Base-by-base conservation (phyloP, 352 stramenopile species). In the Globisporangium carolinianum region DNA sequence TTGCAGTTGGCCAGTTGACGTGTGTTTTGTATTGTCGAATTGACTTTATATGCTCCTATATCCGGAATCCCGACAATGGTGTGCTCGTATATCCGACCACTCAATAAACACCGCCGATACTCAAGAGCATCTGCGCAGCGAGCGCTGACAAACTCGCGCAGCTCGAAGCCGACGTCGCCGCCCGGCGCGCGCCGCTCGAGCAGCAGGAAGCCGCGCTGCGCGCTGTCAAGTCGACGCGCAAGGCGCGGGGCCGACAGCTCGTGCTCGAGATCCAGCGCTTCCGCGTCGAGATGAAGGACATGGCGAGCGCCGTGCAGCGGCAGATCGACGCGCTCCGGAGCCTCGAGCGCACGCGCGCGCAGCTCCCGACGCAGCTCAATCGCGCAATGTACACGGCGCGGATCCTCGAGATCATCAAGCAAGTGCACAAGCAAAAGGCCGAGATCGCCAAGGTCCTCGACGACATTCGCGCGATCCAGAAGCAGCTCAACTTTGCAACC, bases 371-470 rank as follows among this genome's bases (percentile, higher is more conserved):
- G 39, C 66, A 81, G 42, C 55, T 76, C 66, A 81, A 88, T 57
- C 83, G 87, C 43, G 86, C 72, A 62, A 82, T 87, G 61, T 96
- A 96, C 71, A 95, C 79, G 35, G 77, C 80, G 37, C 83, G 87
- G 2, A 95, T 96, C 61, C 87, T 95, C 75, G 87, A 95, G 61
- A 95, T 96, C 60, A 96, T 92, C 71, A 91, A 91, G 61, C 78
- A 91, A 43, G 83, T 95, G 35, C 76, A 90, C 62, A 95, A 95
- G 68, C 86, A 96, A 55, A 96, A 94, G 53, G 68, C 80, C 38
- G 86, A 94, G 45, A 95, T 95, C 24, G 53, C 68, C 11, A 92
- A 91, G 57, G 87, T 94, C 60, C 73, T 94, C 32, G 66, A 80
- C 9, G 84, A 94, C 48, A 92, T 94, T 47, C 87, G 73, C 32